Evolutionary conservation across 2,329 filamentous ascomycete species (phyloP), one percentile per base, ranked within the genome.

Genomic region (Aphanoascus verrucosus): DNA sequence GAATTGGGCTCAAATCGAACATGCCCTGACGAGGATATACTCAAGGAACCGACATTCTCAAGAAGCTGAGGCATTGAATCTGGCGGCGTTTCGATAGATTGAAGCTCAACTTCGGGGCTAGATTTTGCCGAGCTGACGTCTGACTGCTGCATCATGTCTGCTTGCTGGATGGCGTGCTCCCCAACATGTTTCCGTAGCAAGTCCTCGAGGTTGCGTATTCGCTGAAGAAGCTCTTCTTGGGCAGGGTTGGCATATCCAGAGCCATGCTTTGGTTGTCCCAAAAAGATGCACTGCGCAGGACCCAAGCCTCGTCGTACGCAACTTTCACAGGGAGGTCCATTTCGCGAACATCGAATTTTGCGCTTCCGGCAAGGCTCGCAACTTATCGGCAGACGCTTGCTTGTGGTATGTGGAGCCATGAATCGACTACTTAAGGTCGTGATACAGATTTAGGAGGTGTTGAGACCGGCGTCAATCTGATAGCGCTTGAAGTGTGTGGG

Each of bases 351-450:
- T 23, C 65, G 63, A 41, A 72, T 71, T 52, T 72, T 72, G 45
- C 69, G 60, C 9, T 63, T 64, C 44, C 69, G 65, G 56, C 69
- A 72, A 37, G 69, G 68, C 55, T 71, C 68, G 41, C 69, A 72
- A 52, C 65, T 70, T 40, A 71, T 65, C 9, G 69, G 69, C 20
- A 70, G 61, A 8, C 68, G 64, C 53, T 67, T 69, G 42, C 65
- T 64, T 6, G 61, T 55, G 19, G 64, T 60, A 11, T 63, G 64
- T 42, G 60, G 62, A 43, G 62, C 20, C 49, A 56, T 56, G 20
- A 34, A 20, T 9, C 12, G 35, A 23, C 15, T 12, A 15, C 4
- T 28, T 4, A 28, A 28, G 23, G 23, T 7, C 23, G 23, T 28
- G 7, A 7, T 28, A 28, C 23, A 28, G 23, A 28, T 28, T 28